These are phyloP conservation scores for Heterobasidion irregulare DNA, from an alignment of 1,284 basidiomycete species.

Conservation along the genomic window DNA sequence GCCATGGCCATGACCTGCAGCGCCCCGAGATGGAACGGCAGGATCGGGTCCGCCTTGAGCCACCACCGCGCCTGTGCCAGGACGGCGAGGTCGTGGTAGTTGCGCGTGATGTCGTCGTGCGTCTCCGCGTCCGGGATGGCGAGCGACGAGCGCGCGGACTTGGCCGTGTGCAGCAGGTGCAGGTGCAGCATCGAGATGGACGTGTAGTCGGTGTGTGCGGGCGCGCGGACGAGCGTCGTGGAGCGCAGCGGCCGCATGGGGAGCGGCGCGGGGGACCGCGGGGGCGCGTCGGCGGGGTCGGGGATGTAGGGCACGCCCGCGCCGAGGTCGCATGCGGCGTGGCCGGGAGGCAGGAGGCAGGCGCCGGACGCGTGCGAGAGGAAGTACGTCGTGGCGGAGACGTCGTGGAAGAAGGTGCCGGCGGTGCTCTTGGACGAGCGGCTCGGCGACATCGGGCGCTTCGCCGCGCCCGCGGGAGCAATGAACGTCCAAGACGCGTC, in stretches of 20 bases:
- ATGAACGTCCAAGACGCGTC: constrained; percentile 17
- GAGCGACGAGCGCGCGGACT: constrained; percentile 30
- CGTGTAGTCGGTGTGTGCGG: constrained; percentile 29
- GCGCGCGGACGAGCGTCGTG: constrained; percentile 45
- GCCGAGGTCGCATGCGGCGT: constrained; percentile 11
- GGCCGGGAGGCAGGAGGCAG: constrained; percentile 26
- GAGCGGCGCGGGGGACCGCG: constrained; percentile 17
- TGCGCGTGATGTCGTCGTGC: constrained; percentile 52
- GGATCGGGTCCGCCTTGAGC: constrained; percentile 34
- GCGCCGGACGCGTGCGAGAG: constrained; percentile 29
- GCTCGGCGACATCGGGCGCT: constrained; percentile 13
- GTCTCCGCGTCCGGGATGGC: constrained; percentile 27
- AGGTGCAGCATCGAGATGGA: constrained; percentile 47
- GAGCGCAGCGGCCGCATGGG: constrained; percentile 44
- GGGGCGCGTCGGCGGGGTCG: constrained; percentile 23
- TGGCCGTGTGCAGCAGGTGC: constrained; percentile 45
- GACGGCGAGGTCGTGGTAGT: constrained; percentile 58
- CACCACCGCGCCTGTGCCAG: constrained; percentile 49
- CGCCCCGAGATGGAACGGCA: constrained; percentile 65
- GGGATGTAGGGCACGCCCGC: constrained; percentile 16
- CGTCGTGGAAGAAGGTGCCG: constrained; percentile 16
- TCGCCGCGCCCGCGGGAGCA: constrained; percentile 11
- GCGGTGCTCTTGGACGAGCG: constrained; percentile 33
- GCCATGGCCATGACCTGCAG: constrained; percentile 48
- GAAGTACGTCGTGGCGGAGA: constrained; percentile 44